A percentile compares a stretch with the other conserved stretches of the same genome.
Conservation (phyloP, 192 early-diverging fungal genomes). For the Coemansia sp. region DNA sequence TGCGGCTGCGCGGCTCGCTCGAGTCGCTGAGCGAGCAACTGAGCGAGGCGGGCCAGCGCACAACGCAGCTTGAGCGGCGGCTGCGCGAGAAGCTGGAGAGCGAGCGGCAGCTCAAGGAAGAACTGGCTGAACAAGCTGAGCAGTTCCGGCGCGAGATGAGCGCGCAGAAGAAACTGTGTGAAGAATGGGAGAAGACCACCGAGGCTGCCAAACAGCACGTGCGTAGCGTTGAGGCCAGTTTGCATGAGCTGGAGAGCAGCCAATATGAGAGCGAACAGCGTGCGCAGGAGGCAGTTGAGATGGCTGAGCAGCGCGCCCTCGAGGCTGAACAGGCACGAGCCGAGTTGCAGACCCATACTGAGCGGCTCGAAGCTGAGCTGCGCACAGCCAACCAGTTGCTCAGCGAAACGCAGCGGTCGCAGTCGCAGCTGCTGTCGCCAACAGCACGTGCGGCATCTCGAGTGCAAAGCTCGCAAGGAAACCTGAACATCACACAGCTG, state of each 20-base stretch:
- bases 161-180: slow-evolving; percentile 18
- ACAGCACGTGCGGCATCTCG: slow-evolving; percentile 56
- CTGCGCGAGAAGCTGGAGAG: slow-evolving; percentile 58
- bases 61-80: slow-evolving; percentile 40
- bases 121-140: slow-evolving; percentile 12
- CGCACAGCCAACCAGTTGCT: slow-evolving; percentile 34
- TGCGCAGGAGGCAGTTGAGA: slow-evolving; percentile 24
- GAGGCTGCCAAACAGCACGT: slow-evolving; percentile 53
- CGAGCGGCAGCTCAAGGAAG: slow-evolving; percentile 22
- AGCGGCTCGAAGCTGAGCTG: slow-evolving; percentile 24
- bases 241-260: slow-evolving; percentile 54
- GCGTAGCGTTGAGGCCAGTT: slow-evolving; percentile 55
- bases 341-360: slow-evolving; percentile 1
- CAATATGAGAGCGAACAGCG: slow-evolving; percentile 41
- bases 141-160: slow-evolving; percentile 16
- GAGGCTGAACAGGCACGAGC: not conserved
- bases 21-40: slow-evolving; percentile 57
- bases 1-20: slow-evolving; percentile 57
- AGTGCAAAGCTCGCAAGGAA: slow-evolving; percentile 44
- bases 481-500: slow-evolving; percentile 64
- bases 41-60: slow-evolving; percentile 48
- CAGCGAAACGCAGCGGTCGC: slow-evolving; percentile 12
- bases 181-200: slow-evolving; percentile 4
- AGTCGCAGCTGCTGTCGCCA: slow-evolving; percentile 53
- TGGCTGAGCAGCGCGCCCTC: slow-evolving; percentile 39